A percentile compares a stretch with the other conserved stretches of the same genome.
phyloP scores from a whole-genome alignment of 306 rosid species.

The Hippophae rhamnoides region DNA sequence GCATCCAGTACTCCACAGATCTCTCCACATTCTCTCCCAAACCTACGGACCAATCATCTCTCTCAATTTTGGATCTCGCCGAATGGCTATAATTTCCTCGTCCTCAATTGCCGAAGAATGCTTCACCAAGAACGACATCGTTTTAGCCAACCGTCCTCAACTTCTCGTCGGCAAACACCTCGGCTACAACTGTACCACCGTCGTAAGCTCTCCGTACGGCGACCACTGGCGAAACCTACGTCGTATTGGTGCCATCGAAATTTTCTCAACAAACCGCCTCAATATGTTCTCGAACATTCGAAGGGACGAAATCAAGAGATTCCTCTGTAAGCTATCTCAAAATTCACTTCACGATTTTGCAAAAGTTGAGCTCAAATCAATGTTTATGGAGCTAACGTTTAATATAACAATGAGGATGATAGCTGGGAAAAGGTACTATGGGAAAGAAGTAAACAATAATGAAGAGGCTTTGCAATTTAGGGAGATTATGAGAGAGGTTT shows the following conservation, averaged over 20 bases:
- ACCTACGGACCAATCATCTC: slow-evolving; percentile 25
- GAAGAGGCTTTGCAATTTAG: slow-evolving; percentile 39
- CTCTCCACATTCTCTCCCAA: slow-evolving; percentile 6
- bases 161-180: slow-evolving; percentile 24
- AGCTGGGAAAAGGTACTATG: slow-evolving; percentile 57
- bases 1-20: slow-evolving; percentile 24
- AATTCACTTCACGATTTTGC: neutral
- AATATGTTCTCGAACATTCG: slow-evolving; percentile 20
- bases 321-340: slow-evolving; percentile 17
- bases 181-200: slow-evolving; percentile 28
- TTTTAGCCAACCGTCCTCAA: slow-evolving; percentile 36
- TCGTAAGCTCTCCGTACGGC: slow-evolving; percentile 31
- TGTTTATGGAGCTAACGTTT: slow-evolving; percentile 40
- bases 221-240: slow-evolving; percentile 70
- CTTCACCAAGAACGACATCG: slow-evolving; percentile 50
- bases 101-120: slow-evolving; percentile 35
- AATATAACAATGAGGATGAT: slow-evolving; percentile 58
- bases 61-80: slow-evolving; percentile 21
- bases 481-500: slow-evolving; percentile 21
- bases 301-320: slow-evolving; percentile 24
- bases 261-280: slow-evolving; percentile 12
- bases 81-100: slow-evolving; percentile 34
- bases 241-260: slow-evolving; percentile 27
- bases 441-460: slow-evolving; percentile 20
- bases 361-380: slow-evolving; percentile 27